Conservation (phyloP, 108 stramenopile species). For the Nitzschia sp. region DNA sequence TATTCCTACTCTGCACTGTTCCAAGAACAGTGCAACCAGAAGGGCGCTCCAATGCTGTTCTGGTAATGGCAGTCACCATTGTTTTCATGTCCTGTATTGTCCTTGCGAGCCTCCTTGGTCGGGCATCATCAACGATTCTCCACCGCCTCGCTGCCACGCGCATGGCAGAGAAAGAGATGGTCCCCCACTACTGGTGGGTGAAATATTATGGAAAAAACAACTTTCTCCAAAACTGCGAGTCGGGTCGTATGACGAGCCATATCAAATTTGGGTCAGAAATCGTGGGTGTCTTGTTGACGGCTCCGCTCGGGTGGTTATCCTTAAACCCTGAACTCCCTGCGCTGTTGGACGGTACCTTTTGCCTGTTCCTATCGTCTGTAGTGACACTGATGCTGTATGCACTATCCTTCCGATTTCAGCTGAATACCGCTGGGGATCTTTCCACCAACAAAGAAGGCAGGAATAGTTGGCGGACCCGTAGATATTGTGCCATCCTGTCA, state of each 20-base stretch:
- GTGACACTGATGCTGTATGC: constrained; percentile 17
- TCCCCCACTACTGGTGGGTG: not conserved
- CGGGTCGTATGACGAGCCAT: constrained; percentile 2
- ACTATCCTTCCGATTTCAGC: constrained; percentile 22
- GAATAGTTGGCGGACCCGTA: not conserved
- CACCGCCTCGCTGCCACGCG: constrained; percentile 15
- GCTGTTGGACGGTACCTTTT: constrained; percentile 20
- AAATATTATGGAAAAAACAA: not conserved
- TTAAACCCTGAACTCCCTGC: constrained; percentile 1
- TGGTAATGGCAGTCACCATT: constrained; percentile 30
- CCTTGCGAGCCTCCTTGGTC: constrained; percentile 20
- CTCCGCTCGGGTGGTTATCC: constrained; percentile 13
- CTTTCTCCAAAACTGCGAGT: constrained; percentile 1
- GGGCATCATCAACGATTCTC: constrained; percentile 25
- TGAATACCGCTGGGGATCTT: constrained; percentile 16
- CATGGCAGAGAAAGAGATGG: not conserved
- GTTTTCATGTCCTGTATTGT: constrained; percentile 14
- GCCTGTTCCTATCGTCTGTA: constrained; percentile 5
- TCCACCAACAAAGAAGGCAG: constrained; percentile 3
- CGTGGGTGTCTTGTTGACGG: constrained; percentile 7
- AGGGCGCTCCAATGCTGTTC: constrained; percentile 15
- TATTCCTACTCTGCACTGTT: constrained; percentile 14
- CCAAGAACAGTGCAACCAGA: not conserved
- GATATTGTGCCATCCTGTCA: constrained; percentile 3
- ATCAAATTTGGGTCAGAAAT: constrained; percentile 16